phyloP scores from a whole-genome alignment of 2,329 filamentous ascomycete species.

The Talaromyces sp. region DNA sequence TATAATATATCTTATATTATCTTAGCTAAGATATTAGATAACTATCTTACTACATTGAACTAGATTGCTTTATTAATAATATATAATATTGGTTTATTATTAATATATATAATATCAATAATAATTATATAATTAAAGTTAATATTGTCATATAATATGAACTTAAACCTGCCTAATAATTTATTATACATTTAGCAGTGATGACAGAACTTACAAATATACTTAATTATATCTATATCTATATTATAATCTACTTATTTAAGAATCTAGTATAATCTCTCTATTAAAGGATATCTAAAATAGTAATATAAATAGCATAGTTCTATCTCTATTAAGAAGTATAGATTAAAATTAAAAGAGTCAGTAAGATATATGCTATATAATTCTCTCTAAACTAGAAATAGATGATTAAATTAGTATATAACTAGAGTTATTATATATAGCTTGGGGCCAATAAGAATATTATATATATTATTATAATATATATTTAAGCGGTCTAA shows the following conservation, averaged over 20 bases:
- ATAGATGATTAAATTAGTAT: not conserved
- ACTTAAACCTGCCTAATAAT: not conserved
- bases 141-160: not conserved
- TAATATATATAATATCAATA: constrained; percentile 2
- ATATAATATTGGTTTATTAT: not conserved
- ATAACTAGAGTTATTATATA: not conserved
- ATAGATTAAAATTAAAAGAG: not conserved
- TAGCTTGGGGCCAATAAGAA: not conserved
- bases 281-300: not conserved
- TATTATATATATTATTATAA: not conserved
- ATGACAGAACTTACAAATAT: not conserved
- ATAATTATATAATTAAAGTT: not conserved
- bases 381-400: not conserved
- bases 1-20: not conserved
- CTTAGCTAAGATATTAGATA: not conserved
- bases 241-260: not conserved
- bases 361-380: not conserved
- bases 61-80: not conserved
- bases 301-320: not conserved
- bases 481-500: not conserved
- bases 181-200: not conserved
- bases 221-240: not conserved
- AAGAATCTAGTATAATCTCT: not conserved
- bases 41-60: not conserved
- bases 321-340: not conserved